phyloP scores from a whole-genome alignment of 192 early-diverging fungal species.

The Spinellus fusiger region DNA sequence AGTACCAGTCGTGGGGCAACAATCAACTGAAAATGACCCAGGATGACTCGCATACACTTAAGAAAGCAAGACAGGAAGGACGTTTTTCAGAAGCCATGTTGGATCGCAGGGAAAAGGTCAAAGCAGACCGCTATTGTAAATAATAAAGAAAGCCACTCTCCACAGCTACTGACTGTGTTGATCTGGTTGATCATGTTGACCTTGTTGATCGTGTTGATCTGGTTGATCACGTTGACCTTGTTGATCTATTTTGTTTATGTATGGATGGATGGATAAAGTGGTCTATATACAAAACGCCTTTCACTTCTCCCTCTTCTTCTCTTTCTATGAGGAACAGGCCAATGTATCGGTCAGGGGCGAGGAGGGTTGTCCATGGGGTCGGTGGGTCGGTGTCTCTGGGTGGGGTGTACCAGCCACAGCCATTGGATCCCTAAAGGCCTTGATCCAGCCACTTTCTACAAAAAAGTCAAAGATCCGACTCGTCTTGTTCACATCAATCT shows the following conservation, averaged over 20 bases:
- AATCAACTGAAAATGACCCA: conserved; percentile 51
- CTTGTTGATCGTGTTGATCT: too few species aligned
- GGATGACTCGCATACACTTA: conserved; percentile 47
- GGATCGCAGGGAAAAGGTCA: conserved; percentile 76
- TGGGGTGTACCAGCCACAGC: not conserved
- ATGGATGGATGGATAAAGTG: too few species aligned
- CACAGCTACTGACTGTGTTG: too few species aligned
- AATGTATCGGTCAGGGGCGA: too few species aligned
- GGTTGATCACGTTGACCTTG: too few species aligned
- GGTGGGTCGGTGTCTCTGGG: not conserved
- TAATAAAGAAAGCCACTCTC: conserved; percentile 37
- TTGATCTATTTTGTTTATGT: too few species aligned
- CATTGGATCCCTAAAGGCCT: conserved; percentile 32
- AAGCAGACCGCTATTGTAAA: conserved; percentile 81
- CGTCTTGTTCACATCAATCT: conserved; percentile 91
- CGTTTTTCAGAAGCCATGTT: conserved; percentile 67
- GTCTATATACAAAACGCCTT: too few species aligned
- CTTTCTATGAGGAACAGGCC: too few species aligned
- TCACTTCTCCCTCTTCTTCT: too few species aligned
- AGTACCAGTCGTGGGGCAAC: conserved; percentile 70
- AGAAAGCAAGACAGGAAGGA: conserved; percentile 65
- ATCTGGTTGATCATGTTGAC: too few species aligned
- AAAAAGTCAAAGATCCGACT: conserved; percentile 89
- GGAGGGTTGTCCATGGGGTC: too few species aligned
- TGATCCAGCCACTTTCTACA: conserved; percentile 89